Evolutionary conservation across 2,329 filamentous ascomycete genomes (phyloP), one percentile per base, ranked within the genome.

Genomic region (Epichloe typhina): DNA sequence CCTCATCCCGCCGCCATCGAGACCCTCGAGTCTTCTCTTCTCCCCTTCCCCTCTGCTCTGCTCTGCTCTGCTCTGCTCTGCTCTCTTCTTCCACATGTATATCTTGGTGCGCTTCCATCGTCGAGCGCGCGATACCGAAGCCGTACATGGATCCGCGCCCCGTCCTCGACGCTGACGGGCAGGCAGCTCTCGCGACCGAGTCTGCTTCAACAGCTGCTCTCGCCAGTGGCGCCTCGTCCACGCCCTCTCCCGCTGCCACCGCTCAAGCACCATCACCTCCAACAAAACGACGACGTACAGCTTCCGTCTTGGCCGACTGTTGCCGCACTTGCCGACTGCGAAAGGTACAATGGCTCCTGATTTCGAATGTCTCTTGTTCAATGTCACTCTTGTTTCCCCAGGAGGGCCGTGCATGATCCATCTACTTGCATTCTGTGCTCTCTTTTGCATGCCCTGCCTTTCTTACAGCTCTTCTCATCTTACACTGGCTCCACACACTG

Each of bases 301-400:
- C 61, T 17, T 52, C 61, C 21, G 50, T 55, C 37, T 36, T 58
- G 37, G 52, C 57, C 42, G 62, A 66, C 39, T 66, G 65, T 52
- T 69, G 66, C 56, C 65, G 64, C 51, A 69, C 65, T 21, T 69
- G 66, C 54, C 59, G 66, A 17, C 53, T 69, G 41, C 62, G 66
- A 54, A 69, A 69, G 64, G 66, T 68, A 53, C 56, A 54, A 47
- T 37, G n/a, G n/a, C 17, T 12, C 13, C 9, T 47, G 15, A 15
- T 26, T 17, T 17, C 38, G 33, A 26, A 15, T 13, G 5, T 7
- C 21, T 6, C 26, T 13, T 13, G 19, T 21, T 11, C 39, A 17
- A 39, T 8, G 5, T n/a, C 46, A 13, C 40, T 36, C 12, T 17
- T 13, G 15, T 15, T 17, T 35, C 7, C 3, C 7, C 1, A 38